Evolutionary conservation across 495 filamentous ascomycete genomes (phyloP).

Genomic region (Aspergillus steynii): DNA sequence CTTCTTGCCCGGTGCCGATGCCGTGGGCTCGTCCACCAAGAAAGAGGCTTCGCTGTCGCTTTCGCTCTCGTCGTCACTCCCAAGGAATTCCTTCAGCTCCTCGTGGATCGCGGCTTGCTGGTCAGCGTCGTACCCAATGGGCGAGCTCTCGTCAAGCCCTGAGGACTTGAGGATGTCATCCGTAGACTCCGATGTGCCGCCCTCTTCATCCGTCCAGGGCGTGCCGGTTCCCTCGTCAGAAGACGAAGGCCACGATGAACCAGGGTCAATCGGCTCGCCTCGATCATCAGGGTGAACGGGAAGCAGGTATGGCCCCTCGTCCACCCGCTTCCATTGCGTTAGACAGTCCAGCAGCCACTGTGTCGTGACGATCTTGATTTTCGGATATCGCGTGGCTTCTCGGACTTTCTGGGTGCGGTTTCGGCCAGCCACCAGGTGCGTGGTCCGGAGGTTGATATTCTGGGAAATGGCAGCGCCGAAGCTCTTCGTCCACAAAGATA

Average conservation of each 20-base stretch:
- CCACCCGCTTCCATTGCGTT: conserved; percentile 70
- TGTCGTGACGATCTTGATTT: conserved; percentile 84
- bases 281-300: conserved; percentile 63
- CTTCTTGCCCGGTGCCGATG: conserved; percentile 33
- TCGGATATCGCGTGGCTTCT: conserved; percentile 68
- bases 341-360: conserved; percentile 87
- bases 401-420: conserved; percentile 89
- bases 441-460: conserved; percentile 57
- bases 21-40: conserved; percentile 27
- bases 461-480: conserved; percentile 78
- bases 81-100: conserved; percentile 78
- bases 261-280: conserved; percentile 38
- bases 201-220: conserved; percentile 40
- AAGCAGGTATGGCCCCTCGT: conserved; percentile 74
- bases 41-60: conserved; percentile 40
- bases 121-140: conserved; percentile 45
- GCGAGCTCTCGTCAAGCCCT: conserved; percentile 33
- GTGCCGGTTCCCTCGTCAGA: conserved; percentile 45
- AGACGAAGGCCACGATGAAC: conserved; percentile 42
- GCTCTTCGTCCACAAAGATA: conserved; percentile 76
- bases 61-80: conserved; percentile 62
- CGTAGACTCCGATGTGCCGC: conserved; percentile 32
- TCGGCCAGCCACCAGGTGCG: conserved; percentile 69
- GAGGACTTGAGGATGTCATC: conserved; percentile 45
- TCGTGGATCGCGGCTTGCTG: conserved; percentile 59